Evolutionary conservation across 2,329 filamentous ascomycete genomes (phyloP).

Genomic region (Penicillium sp.): DNA sequence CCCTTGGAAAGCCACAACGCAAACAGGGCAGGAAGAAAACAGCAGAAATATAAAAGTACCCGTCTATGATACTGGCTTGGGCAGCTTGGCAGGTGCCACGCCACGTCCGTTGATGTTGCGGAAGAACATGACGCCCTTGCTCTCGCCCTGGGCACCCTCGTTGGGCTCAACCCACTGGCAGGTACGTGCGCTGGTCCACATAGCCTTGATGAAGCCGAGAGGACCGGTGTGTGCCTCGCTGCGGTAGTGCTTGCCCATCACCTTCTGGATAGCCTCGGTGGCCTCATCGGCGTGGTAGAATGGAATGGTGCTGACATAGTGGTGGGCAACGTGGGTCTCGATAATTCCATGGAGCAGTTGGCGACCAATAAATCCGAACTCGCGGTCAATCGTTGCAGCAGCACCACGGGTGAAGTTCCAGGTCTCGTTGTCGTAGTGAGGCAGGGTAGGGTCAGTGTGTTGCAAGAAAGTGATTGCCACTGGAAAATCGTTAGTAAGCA

Average conservation of each 20-base stretch:
- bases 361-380: slow-evolving; percentile 93
- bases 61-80: slow-evolving; percentile 2
- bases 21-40: neutral
- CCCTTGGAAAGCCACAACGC: neutral
- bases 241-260: slow-evolving; percentile 97
- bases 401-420: slow-evolving; percentile 95
- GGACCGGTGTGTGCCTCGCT: slow-evolving; percentile 72
- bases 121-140: slow-evolving; percentile 87
- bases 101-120: slow-evolving; percentile 89
- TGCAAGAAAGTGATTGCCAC: slow-evolving; percentile 97
- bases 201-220: slow-evolving; percentile 74
- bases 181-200: slow-evolving; percentile 76
- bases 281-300: slow-evolving; percentile 97
- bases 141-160: slow-evolving; percentile 72
- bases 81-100: slow-evolving; percentile 49
- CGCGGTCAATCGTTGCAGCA: slow-evolving; percentile 92
- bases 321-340: slow-evolving; percentile 96
- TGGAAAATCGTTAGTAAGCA: slow-evolving; percentile 34
- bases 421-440: slow-evolving; percentile 79
- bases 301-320: slow-evolving; percentile 93
- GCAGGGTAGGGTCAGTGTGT: slow-evolving; percentile 90
- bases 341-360: slow-evolving; percentile 91
- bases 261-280: slow-evolving; percentile 83
- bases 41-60: neutral
- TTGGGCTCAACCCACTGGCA: slow-evolving; percentile 98